phyloP scores from a whole-genome alignment of 495 filamentous ascomycete genomes.

The Thermochaetoides thermophila region DNA sequence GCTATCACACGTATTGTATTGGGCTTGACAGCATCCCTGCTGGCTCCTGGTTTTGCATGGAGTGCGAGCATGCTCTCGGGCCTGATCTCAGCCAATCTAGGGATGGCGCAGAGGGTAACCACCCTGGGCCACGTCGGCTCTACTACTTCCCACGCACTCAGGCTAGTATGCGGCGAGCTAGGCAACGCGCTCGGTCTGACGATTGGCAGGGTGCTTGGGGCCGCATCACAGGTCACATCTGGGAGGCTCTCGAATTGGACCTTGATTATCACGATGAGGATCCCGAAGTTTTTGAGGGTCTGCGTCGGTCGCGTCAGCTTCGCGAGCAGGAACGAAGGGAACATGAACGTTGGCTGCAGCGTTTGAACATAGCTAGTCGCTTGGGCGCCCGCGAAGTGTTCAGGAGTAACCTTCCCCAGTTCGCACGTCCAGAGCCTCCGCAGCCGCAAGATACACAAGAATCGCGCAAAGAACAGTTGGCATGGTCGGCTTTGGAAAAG shows the following conservation, averaged over 20 bases:
- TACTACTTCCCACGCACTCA: slow-evolving; percentile 35
- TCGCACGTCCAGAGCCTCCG: slow-evolving; percentile 15
- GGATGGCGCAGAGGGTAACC: neutral
- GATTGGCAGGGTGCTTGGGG: slow-evolving; percentile 44
- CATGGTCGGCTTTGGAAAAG: slow-evolving; percentile 82
- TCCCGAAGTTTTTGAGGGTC: slow-evolving; percentile 22
- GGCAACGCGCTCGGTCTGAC: slow-evolving; percentile 32
- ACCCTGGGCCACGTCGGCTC: slow-evolving; percentile 4
- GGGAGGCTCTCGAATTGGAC: slow-evolving; percentile 52
- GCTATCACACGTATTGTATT: slow-evolving; percentile 76
- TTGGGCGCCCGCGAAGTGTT: slow-evolving; percentile 58
- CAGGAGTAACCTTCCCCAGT: slow-evolving; percentile 37
- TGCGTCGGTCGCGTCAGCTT: slow-evolving; percentile 40
- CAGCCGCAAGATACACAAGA: slow-evolving; percentile 44
- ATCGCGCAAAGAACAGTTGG: slow-evolving; percentile 63
- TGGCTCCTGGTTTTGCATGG: slow-evolving; percentile 73
- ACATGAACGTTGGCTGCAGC: slow-evolving; percentile 60
- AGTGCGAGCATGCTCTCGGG: slow-evolving; percentile 42
- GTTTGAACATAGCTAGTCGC: slow-evolving; percentile 61
- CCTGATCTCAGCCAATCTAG: slow-evolving; percentile 26
- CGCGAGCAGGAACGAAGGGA: slow-evolving; percentile 50
- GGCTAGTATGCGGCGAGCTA: slow-evolving; percentile 30
- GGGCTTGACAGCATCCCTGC: slow-evolving; percentile 59
- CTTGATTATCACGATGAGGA: slow-evolving; percentile 80
- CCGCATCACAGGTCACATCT: slow-evolving; percentile 33